These are phyloP conservation scores for Podospora pseudoanserina DNA, from an alignment of 495 filamentous ascomycete species.

Conservation along the genomic window DNA sequence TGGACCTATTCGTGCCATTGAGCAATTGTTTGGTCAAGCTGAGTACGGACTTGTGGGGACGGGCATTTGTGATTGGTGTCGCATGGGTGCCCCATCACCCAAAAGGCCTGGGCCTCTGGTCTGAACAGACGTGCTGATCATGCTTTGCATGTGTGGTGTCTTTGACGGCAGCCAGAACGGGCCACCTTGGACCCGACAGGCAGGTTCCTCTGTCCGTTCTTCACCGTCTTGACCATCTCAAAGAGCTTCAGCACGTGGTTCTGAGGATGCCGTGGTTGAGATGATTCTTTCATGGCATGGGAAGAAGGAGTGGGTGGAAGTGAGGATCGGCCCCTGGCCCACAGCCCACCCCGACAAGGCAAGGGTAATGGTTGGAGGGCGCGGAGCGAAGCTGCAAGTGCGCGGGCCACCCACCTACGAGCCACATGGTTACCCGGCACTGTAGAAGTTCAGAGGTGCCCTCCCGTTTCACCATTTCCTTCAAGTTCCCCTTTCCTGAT, in stretches of 20 bases:
- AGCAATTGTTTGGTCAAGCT: too few relatives aligned
- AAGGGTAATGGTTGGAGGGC: not conserved
- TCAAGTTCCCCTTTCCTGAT: not conserved
- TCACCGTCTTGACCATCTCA: not conserved
- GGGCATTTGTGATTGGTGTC: too few relatives aligned
- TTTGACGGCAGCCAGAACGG: not conserved
- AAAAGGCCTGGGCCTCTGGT: not conserved
- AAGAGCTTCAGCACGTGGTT: not conserved
- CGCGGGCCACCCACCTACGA: not conserved
- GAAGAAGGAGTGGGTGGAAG: not conserved
- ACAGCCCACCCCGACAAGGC: not conserved
- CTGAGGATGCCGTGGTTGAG: not conserved
- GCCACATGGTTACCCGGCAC: slow-evolving; percentile 3
- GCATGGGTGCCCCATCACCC: too few relatives aligned
- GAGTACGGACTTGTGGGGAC: too few relatives aligned
- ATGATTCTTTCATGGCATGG: not conserved
- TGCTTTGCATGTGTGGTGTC: not conserved
- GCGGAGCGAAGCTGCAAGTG: too few relatives aligned
- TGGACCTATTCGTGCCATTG: not conserved
- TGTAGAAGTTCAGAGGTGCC: not conserved
- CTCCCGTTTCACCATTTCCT: slow-evolving; percentile 9
- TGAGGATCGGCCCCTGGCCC: slow-evolving; percentile 4
- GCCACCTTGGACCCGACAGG: not conserved
- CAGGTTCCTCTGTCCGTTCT: not conserved
- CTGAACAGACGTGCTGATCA: not conserved